These are phyloP conservation scores for Quercus cerris DNA, from an alignment of 306 rosid species.

Conservation along the genomic window DNA sequence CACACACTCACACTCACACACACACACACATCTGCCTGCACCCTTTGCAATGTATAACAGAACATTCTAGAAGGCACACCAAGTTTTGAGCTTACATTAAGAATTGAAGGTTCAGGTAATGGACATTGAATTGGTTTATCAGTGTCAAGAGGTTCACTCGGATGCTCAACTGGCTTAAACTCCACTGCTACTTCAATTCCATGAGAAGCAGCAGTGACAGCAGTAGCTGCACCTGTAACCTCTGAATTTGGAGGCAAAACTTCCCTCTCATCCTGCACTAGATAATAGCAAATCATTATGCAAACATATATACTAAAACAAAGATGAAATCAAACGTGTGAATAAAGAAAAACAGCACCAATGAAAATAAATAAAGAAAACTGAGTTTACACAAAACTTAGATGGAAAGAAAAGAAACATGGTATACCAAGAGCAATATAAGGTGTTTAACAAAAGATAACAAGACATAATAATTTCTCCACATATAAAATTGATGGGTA, in stretches of 20 bases:
- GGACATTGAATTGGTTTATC: constrained; percentile 91
- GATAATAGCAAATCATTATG: constrained; percentile 7
- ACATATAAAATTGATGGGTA: neutral
- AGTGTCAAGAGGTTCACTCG: constrained; percentile 75
- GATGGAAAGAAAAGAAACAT: neutral
- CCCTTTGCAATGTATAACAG: neutral
- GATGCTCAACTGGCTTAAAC: constrained; percentile 97
- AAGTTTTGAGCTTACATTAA: constrained; percentile 58
- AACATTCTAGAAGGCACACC: neutral
- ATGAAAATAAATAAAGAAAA: neutral
- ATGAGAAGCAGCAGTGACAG: constrained; percentile 55
- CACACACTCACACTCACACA: neutral
- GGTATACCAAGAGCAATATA: neutral
- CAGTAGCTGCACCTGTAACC: constrained; percentile 32
- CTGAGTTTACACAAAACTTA: neutral
- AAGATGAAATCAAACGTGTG: neutral
- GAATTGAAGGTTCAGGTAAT: constrained; percentile 87
- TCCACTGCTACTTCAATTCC: constrained; percentile 89
- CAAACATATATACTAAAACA: neutral
- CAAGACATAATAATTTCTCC: neutral
- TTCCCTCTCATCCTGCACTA: constrained; percentile 78
- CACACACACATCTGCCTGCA: neutral
- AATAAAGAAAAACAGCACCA: neutral
- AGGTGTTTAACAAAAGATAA: neutral
- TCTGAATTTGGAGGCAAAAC: constrained; percentile 54